Conservation (phyloP, 495 filamentous ascomycete species). For the Penicillium goetzii region DNA sequence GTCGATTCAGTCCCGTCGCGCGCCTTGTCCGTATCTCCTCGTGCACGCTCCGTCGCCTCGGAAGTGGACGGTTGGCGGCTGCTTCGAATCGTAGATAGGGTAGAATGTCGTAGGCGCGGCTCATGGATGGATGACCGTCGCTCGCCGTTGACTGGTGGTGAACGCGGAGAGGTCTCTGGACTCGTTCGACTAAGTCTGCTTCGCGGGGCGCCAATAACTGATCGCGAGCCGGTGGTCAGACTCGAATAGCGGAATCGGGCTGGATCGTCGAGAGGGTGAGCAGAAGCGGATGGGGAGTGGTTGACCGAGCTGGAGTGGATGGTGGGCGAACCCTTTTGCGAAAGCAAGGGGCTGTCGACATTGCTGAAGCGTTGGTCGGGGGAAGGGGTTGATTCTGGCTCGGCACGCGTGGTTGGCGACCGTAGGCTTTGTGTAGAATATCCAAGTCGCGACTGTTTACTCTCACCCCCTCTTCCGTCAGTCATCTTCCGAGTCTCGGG, state of each 20-base stretch:
- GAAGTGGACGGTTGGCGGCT: conserved; percentile 55
- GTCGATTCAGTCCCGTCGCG: conserved; percentile 78
- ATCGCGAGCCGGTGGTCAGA: conserved; percentile 46
- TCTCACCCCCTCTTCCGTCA: conserved; percentile 14
- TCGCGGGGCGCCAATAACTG: conserved; percentile 46
- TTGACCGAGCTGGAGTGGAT: conserved; percentile 40
- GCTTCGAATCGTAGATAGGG: conserved; percentile 54
- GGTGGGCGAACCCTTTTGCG: conserved; percentile 44
- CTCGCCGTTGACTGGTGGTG: conserved; percentile 44
- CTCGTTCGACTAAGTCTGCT: conserved; percentile 43
- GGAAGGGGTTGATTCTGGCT: conserved; percentile 44
- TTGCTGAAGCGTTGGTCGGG: conserved; percentile 48
- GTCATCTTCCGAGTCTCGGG: neutral
- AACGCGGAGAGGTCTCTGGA: conserved; percentile 52
- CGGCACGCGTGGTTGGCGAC: conserved; percentile 39
- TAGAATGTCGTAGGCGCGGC: conserved; percentile 55
- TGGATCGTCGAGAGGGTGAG: conserved; percentile 55
- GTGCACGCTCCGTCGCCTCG: conserved; percentile 46
- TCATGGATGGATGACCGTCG: conserved; percentile 52
- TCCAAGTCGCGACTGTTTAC: conserved; percentile 46
- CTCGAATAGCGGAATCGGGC: conserved; percentile 46
- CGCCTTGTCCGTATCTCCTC: conserved; percentile 53
- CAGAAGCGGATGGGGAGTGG: conserved; percentile 50
- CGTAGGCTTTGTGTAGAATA: conserved; percentile 46
- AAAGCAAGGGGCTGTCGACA: conserved; percentile 51